Evolutionary conservation across 129 eudicot genomes (phyloP), one percentile per base, ranked within the genome.

Genomic region (Flaveria robusta): DNA sequence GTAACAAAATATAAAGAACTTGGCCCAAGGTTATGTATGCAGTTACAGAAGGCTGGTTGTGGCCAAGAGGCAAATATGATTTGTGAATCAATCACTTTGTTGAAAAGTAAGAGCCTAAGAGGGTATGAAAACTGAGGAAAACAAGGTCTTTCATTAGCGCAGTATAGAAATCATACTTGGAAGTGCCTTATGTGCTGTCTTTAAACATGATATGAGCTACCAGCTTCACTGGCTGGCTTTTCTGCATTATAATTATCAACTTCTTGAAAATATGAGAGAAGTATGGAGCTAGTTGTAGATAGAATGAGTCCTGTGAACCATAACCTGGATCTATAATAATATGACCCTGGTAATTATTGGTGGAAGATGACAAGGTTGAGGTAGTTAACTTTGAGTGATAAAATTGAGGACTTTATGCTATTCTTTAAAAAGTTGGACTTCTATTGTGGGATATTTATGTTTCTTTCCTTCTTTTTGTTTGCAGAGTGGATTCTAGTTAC

Each of bases 181-280:
- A 37, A 43, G 39, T 34, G 4, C 39, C 39, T 19, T 4, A 9
- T 72, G 47, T 19, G 58, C 12, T 19, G 3, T 52, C 27, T 71
- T 34, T 31, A 72, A 15, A 45, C 43, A 68, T 14, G 24, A 51
- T 75, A 75, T 19, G 49, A 65, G 76, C 64, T 75, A 46, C 62
- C 49, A 46, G 71, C 12, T 64, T 63, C 13, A 18, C 27, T 23
- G 37, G 63, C 70, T 74, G 15, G 59, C 72, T 75, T 8, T n/a
- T 75, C 16, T 63, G 79, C 63, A 12, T 46, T 42, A 75, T 74
- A 19, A 74, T 31, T 2, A 14, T 73, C 37, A 59, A 58, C 22
- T 41, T 14, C 14, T 11, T 13, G 70, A 60, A 23, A 42, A 9
- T 26, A 60, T 10, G 26, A 54, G 66, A 19, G 29, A 58, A 42